Base-by-base conservation (phyloP, 345 rosid genomes). In the Pugionium dolabratum region DNA sequence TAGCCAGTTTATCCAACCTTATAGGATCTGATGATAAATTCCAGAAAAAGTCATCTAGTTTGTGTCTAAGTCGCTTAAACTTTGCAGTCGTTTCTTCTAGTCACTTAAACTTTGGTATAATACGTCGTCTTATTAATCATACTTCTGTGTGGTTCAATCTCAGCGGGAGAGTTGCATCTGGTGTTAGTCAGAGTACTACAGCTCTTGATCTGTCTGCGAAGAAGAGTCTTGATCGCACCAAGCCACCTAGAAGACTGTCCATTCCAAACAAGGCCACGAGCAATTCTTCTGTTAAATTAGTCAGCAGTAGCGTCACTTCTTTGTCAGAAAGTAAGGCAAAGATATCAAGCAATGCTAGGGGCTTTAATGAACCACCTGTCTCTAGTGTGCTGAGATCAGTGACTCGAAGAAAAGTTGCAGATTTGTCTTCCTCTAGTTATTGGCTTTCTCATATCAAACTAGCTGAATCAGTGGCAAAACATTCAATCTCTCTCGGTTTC, bases 201-300 rank as follows among this genome's bases (percentile, higher is more conserved):
- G 84, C 78, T 58, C 94, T 93, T 42, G 86, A 90, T 54, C 74
- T 85, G 2, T 81, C 97, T 30, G 81, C 75, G 35, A 83, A 84
- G 73, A 67, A 67, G 71, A 68, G 62, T 66, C 91, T 82, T 30
- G 88, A 85, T 73, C 75, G 90, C 3, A 80, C 80, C 2, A 88
- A 83, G 82, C 96, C 95, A 32, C 89, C 97, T 5, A 82, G 96
- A 75, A 90, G 97, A 78, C 70, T 86, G 0, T 90, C 97, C 26
- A 74, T 81, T 67, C 96, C 90, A 25, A 66, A 82, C 42, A 88
- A 86, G 82, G 37, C 89, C 1, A 44, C 71, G 18, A 76, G 59
- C 43, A 64, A 48, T 67, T 71, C 88, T 9, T 73, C 75, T 35
- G 50, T 82, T 0, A 85, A 76, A 54, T 67, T 73, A 27, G 54